Evolutionary conservation across 768 basidiomycete species (phyloP), one percentile per base, ranked within the genome.

Genomic region (Boletus edulis): DNA sequence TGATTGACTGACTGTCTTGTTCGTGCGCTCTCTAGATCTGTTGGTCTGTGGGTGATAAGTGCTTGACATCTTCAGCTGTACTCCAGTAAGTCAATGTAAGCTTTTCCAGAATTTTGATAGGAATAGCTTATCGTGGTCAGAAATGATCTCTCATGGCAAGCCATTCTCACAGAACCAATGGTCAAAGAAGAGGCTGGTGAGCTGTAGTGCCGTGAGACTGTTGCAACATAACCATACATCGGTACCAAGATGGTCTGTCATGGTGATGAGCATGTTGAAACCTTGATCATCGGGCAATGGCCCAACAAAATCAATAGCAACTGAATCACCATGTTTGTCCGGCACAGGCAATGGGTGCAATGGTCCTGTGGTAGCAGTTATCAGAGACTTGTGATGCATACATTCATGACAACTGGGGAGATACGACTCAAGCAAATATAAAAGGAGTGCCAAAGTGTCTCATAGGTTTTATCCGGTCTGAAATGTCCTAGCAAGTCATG

Each of bases 31-130:
- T 1, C 61, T 69, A 0, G 58, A 47, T 0, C 70, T 62, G 27
- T 72, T 58, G 0, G 67, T 67, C 46, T 73, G 61, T 0, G 65
- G 71, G 34, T 72, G 72, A 37, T 58, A 72, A 0, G 67, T 46
- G 0, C 66, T 65, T 0, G 70, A 72, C 44, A 72, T 44, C 1
- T 58, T 55, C 0, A 68, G 38, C 2, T 61, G 49, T 2, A 60
- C 56, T 0, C 66, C 56, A 0, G 65, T 55, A 0, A 61, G 46
- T 1, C 17, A 8, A 17, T 62, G 51, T 0, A 72, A 48, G 0
- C 32, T 15, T 4, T 31, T 29, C 72, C 73, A 74, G 49, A 73
- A 71, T 0, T 13, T 2, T 0, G 62, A 65, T 1, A 65, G 53
- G 47, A 72, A 73, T 5, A 66, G 54, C 20, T 65, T 57, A 37